Conservation (phyloP, 2,329 filamentous ascomycete species). For the Cladophialophora exuberans region DNA sequence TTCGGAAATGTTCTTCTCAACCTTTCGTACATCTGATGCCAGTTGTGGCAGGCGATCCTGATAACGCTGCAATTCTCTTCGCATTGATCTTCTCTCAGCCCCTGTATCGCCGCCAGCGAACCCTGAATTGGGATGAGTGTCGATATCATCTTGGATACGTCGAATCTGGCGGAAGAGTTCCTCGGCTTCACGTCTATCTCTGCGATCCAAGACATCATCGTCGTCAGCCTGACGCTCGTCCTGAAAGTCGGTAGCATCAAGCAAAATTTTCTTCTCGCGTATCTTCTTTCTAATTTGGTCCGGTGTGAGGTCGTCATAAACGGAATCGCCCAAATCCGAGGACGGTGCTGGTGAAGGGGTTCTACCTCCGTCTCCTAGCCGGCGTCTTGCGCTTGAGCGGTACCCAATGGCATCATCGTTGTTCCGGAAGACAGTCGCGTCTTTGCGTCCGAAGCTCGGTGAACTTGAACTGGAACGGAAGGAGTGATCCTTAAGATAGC, state of each 20-base stretch:
- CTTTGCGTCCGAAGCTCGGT: slow-evolving; percentile 71
- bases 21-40: slow-evolving; percentile 86
- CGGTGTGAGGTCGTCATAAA: slow-evolving; percentile 78
- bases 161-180: slow-evolving; percentile 92
- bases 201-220: slow-evolving; percentile 86
- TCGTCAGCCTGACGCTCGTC: slow-evolving; percentile 89
- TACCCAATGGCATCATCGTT: slow-evolving; percentile 93
- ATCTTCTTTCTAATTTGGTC: slow-evolving; percentile 93
- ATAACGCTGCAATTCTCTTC: slow-evolving; percentile 84
- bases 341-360: slow-evolving; percentile 82
- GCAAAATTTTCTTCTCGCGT: slow-evolving; percentile 86
- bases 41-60: slow-evolving; percentile 90
- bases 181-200: slow-evolving; percentile 88
- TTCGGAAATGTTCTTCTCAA: slow-evolving; percentile 91
- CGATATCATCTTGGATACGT: slow-evolving; percentile 91
- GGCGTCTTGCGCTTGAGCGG: slow-evolving; percentile 86
- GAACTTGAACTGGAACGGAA: slow-evolving; percentile 70
- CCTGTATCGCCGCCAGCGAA: slow-evolving; percentile 76
- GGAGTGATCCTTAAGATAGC: slow-evolving; percentile 94
- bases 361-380: slow-evolving; percentile 67
- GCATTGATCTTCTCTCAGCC: slow-evolving; percentile 81
- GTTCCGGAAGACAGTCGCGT: slow-evolving; percentile 95
- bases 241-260: slow-evolving; percentile 95
- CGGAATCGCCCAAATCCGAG: slow-evolving; percentile 62
- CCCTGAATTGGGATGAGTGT: slow-evolving; percentile 79